These are phyloP conservation scores for Penicillium sp. DNA, from an alignment of 2,329 filamentous ascomycete genomes.

Conservation along the genomic window DNA sequence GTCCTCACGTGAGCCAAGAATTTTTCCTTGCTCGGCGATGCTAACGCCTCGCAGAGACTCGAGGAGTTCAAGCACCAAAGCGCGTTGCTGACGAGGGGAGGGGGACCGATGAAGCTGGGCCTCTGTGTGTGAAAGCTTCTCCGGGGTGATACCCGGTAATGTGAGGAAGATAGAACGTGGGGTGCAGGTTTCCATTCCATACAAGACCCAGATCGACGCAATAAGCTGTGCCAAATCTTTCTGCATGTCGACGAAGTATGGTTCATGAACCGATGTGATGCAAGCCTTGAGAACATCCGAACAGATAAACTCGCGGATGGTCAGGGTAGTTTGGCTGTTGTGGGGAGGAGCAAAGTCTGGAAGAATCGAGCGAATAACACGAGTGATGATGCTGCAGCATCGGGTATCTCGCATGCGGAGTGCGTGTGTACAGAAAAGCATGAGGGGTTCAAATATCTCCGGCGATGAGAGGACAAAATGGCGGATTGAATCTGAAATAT, in stretches of 20 bases:
- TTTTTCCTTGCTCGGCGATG: slow-evolving; percentile 88
- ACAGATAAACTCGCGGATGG: slow-evolving; percentile 85
- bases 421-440: slow-evolving; percentile 88
- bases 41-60: slow-evolving; percentile 86
- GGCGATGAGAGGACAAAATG: slow-evolving; percentile 80
- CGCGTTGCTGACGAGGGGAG: slow-evolving; percentile 72
- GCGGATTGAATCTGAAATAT: slow-evolving; percentile 63
- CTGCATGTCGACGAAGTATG: slow-evolving; percentile 95
- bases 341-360: slow-evolving; percentile 67
- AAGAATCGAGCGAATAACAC: slow-evolving; percentile 82
- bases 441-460: slow-evolving; percentile 78
- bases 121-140: slow-evolving; percentile 66
- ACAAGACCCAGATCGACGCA: slow-evolving; percentile 77
- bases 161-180: slow-evolving; percentile 75
- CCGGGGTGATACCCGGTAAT: slow-evolving; percentile 72
- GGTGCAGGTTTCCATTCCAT: slow-evolving; percentile 67
- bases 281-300: slow-evolving; percentile 86
- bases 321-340: slow-evolving; percentile 56
- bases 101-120: slow-evolving; percentile 58
- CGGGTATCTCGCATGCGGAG: slow-evolving; percentile 87
- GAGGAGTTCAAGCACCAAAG: slow-evolving; percentile 78
- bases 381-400: slow-evolving; percentile 80
- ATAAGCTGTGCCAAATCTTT: slow-evolving; percentile 88
- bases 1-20: slow-evolving; percentile 51
- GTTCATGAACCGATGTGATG: slow-evolving; percentile 86